These are phyloP conservation scores for Spathaspora sp. DNA, from an alignment of 805 yeast genomes.

Conservation along the genomic window DNA sequence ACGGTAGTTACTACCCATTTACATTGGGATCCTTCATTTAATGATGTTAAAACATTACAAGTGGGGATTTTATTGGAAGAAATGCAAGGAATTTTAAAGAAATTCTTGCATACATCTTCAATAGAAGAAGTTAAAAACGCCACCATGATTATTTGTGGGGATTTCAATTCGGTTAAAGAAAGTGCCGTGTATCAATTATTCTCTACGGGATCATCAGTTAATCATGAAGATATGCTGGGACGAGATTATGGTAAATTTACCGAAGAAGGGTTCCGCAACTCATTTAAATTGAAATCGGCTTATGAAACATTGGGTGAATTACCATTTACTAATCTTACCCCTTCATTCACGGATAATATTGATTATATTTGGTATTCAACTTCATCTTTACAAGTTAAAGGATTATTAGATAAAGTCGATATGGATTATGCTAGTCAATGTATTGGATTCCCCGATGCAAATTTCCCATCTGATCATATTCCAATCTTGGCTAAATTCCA, in stretches of 20 bases:
- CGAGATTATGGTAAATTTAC: conserved; percentile 91
- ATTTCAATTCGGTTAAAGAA: conserved; percentile 81
- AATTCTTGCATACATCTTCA: conserved; percentile 40
- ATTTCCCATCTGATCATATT: conserved; percentile 92
- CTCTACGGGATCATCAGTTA: conserved; percentile 73
- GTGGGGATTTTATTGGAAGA: conserved; percentile 90
- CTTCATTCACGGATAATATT: conserved; percentile 87
- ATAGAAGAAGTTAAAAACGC: conserved; percentile 53
- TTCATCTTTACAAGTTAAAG: conserved; percentile 73
- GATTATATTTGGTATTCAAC: conserved; percentile 97
- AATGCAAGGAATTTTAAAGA: conserved; percentile 61
- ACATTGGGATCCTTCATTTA: conserved; percentile 97
- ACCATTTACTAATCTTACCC: conserved; percentile 93
- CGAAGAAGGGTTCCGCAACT: conserved; percentile 81
- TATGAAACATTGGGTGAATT: conserved; percentile 83
- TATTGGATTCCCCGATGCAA: conserved; percentile 91
- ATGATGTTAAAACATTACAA: conserved; percentile 95
- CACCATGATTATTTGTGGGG: conserved; percentile 90
- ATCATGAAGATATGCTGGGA: conserved; percentile 78
- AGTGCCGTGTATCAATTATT: conserved; percentile 92
- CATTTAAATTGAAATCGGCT: conserved; percentile 77
- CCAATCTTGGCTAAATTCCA: conserved; percentile 80
- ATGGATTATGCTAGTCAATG: conserved; percentile 67
- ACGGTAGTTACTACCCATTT: conserved; percentile 87
- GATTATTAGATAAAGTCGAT: conserved; percentile 82